phyloP scores from a whole-genome alignment of 1,284 basidiomycete genomes.

The Acaromyces ingoldii region DNA sequence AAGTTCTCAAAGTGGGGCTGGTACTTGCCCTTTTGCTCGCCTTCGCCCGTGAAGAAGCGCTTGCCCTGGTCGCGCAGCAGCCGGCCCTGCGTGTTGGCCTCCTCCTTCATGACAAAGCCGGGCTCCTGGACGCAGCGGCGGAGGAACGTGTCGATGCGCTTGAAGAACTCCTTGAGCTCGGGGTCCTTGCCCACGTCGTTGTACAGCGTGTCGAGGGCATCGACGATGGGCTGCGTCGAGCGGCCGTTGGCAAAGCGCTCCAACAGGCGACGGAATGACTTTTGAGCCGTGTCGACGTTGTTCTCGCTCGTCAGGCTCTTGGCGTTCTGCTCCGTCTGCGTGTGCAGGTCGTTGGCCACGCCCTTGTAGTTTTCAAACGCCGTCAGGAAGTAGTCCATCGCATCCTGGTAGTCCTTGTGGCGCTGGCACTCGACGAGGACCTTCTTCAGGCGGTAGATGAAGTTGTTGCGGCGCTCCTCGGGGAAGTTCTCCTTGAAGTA shows the following conservation, averaged over 20 bases:
- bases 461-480: conserved; percentile 74
- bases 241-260: conserved; percentile 82
- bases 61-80: conserved; percentile 38
- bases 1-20: conserved; percentile 74
- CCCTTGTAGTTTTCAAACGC: conserved; percentile 62
- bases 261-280: conserved; percentile 59
- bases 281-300: conserved; percentile 50
- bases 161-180: conserved; percentile 73
- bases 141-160: conserved; percentile 57
- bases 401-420: conserved; percentile 78
- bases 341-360: conserved; percentile 59
- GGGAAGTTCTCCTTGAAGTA: conserved; percentile 79
- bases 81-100: conserved; percentile 59
- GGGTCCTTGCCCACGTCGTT: conserved; percentile 71
- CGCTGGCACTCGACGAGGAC: conserved; percentile 88
- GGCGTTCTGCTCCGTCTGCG: conserved; percentile 56
- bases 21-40: conserved; percentile 67
- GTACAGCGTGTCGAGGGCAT: conserved; percentile 69
- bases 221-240: conserved; percentile 62
- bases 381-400: conserved; percentile 54
- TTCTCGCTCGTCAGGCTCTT: conserved; percentile 59
- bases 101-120: conserved; percentile 79
- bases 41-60: conserved; percentile 40
- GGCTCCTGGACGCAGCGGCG: conserved; percentile 70
- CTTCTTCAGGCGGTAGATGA: conserved; percentile 76